Conservation (phyloP, 116 monocot species). For the Trichopus zeylanicus region DNA sequence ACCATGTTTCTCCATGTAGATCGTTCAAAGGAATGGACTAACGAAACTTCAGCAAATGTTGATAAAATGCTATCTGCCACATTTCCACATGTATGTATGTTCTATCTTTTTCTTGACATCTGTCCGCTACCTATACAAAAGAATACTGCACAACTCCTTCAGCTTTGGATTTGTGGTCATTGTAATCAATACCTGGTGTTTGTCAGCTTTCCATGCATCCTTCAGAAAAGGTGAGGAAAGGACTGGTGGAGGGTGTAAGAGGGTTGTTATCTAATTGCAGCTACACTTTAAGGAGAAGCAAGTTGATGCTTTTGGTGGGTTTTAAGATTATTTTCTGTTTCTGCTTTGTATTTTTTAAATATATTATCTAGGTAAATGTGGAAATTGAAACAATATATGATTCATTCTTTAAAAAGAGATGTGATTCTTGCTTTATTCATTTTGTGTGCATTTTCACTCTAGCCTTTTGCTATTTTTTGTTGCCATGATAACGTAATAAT, state of each 20-base stretch:
- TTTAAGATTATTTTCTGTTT: background rate
- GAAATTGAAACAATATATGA: background rate
- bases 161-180: background rate
- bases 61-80: slow-evolving; percentile 69
- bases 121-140: background rate
- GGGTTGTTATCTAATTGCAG: slow-evolving; percentile 53
- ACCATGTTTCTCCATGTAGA: slow-evolving; percentile 36
- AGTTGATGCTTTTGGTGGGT: slow-evolving; percentile 84
- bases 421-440: background rate
- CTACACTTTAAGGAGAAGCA: slow-evolving; percentile 55
- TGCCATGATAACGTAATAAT: no score
- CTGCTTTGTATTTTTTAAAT: background rate
- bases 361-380: background rate
- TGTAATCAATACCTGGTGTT: slow-evolving; percentile 6
- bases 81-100: slow-evolving; percentile 75
- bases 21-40: slow-evolving; percentile 67
- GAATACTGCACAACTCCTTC: background rate
- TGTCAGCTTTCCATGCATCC: slow-evolving; percentile 75
- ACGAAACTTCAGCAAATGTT: slow-evolving; percentile 56
- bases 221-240: slow-evolving; percentile 69
- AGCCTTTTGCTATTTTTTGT: background rate
- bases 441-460: background rate
- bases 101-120: slow-evolving; percentile 3
- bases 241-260: slow-evolving; percentile 54
- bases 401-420: background rate